Conservation (phyloP, 176 grass and related monocot genomes). For the Zea luxurians region DNA sequence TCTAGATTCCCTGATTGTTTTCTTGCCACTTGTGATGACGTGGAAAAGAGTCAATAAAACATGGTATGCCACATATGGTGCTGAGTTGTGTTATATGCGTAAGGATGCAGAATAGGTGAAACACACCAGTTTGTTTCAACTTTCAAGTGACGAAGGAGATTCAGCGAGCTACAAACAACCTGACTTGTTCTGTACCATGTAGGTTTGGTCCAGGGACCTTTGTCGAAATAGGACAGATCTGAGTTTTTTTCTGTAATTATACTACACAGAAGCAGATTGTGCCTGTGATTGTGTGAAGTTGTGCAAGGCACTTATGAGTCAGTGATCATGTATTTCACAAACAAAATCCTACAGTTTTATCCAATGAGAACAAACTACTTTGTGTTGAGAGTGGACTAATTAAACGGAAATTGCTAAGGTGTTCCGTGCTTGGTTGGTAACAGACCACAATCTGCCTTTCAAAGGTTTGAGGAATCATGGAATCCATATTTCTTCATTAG, state of each 20-base stretch:
- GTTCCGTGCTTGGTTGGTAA: conserved; percentile 1
- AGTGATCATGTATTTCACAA: neutral
- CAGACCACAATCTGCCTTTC: neutral
- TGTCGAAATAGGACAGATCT: neutral
- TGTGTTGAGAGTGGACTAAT: neutral
- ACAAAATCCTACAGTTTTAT: too few relatives aligned
- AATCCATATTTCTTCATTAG: neutral
- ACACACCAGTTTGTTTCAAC: neutral
- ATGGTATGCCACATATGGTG: neutral
- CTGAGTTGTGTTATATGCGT: neutral
- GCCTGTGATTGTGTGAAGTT: neutral
- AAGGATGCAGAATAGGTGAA: neutral
- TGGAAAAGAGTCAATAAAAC: neutral
- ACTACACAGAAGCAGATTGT: conserved; percentile 1
- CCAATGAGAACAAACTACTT: neutral
- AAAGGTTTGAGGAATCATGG: neutral
- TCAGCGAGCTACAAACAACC: neutral
- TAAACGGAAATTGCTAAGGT: neutral
- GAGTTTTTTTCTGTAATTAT: neutral
- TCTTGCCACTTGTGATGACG: neutral
- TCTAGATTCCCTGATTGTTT: conserved; percentile 19
- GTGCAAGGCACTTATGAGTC: neutral
- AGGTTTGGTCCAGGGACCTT: neutral
- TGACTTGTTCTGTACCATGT: neutral
- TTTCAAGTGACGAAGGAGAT: neutral